Evolutionary conservation across 352 stramenopile genomes (phyloP).

Genomic region (Elongisporangium senticosum): DNA sequence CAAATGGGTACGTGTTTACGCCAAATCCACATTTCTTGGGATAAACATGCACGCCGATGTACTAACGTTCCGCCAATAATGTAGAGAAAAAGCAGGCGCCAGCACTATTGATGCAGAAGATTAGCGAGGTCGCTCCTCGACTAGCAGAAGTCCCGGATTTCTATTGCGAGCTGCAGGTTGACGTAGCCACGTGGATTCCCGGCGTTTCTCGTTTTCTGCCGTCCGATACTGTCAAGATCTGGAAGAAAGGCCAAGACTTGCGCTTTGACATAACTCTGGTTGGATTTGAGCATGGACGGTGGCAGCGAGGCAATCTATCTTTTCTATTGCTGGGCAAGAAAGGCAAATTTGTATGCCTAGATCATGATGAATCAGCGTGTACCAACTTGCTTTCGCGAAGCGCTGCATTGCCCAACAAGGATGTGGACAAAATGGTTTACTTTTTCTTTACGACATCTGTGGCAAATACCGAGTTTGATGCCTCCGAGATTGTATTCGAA

Average conservation of each 20-base stretch:
- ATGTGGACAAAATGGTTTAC: slow-evolving; percentile 54
- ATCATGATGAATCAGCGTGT: slow-evolving; percentile 40
- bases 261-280: slow-evolving; percentile 64
- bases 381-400: slow-evolving; percentile 35
- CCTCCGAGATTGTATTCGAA: slow-evolving; percentile 28
- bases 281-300: slow-evolving; percentile 54
- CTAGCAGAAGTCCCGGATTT: slow-evolving; percentile 51
- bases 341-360: slow-evolving; percentile 43
- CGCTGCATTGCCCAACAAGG: slow-evolving; percentile 16
- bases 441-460: slow-evolving; percentile 58
- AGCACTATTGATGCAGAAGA: slow-evolving; percentile 42
- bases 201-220: slow-evolving; percentile 63
- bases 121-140: slow-evolving; percentile 34
- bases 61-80: background rate
- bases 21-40: background rate
- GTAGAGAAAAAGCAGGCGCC: slow-evolving; percentile 61
- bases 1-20: slow-evolving; percentile 19
- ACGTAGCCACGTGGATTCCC: slow-evolving; percentile 68
- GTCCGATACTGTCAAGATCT: slow-evolving; percentile 72
- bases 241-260: slow-evolving; percentile 54
- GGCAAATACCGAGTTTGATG: slow-evolving; percentile 44
- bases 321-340: slow-evolving; percentile 48
- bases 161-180: slow-evolving; percentile 58
- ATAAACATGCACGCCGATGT: slow-evolving; percentile 1
- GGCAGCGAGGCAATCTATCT: slow-evolving; percentile 58